phyloP scores from a whole-genome alignment of 306 rosid genomes.

The Pyrus betulifolia region DNA sequence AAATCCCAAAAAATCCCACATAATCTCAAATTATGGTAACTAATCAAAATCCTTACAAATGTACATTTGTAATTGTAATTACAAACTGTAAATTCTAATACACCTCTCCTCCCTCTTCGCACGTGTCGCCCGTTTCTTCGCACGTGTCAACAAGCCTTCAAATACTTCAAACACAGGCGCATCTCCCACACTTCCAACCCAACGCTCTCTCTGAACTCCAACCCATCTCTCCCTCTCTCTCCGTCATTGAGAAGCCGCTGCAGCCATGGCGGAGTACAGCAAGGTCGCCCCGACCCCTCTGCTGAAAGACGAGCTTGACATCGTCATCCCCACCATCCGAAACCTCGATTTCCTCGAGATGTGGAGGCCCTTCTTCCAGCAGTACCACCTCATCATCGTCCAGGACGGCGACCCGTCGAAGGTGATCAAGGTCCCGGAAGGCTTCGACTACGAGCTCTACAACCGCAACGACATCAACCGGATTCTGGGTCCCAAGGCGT shows the following conservation, averaged over 20 bases:
- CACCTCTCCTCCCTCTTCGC: not conserved
- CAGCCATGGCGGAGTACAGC: slow-evolving; percentile 23
- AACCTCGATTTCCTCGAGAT: slow-evolving; percentile 67
- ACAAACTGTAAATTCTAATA: not conserved
- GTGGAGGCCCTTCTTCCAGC: slow-evolving; percentile 72
- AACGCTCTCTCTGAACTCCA: not conserved
- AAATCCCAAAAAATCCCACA: not conserved
- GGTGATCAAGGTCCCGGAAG: slow-evolving; percentile 55
- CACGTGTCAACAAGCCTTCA: not conserved
- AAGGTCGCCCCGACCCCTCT: slow-evolving; percentile 31
- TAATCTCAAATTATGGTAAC: not conserved
- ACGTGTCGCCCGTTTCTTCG: not conserved
- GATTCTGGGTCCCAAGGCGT: slow-evolving; percentile 50
- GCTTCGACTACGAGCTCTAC: slow-evolving; percentile 65
- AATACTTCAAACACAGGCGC: slow-evolving; percentile 5
- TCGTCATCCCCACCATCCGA: slow-evolving; percentile 77
- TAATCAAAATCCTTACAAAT: not conserved
- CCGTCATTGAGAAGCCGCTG: not conserved
- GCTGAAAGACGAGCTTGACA: slow-evolving; percentile 68
- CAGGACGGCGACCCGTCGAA: slow-evolving; percentile 79
- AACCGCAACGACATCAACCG: slow-evolving; percentile 54
- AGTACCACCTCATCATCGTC: slow-evolving; percentile 70
- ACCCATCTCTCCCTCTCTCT: not conserved
- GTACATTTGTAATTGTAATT: not conserved
- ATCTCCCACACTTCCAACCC: not conserved